A percentile compares a stretch with the other conserved stretches of the same genome.
phyloP scores from a whole-genome alignment of 192 early-diverging fungal genomes.

The Rhizophagus sp. region DNA sequence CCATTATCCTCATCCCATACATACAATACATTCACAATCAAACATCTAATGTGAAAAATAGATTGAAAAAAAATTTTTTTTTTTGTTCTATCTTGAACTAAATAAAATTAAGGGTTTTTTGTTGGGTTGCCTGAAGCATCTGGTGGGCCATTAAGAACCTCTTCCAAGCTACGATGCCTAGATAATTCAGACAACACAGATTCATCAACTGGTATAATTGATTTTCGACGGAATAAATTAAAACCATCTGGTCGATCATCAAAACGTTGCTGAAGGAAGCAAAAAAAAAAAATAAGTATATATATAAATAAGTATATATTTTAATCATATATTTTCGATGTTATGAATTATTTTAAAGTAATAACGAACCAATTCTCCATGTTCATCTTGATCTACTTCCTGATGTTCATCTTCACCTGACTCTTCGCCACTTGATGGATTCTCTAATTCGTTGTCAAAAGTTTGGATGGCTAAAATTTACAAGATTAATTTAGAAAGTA shows the following conservation, averaged over 20 bases:
- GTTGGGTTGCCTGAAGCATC: conserved; percentile 12
- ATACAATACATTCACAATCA: not conserved
- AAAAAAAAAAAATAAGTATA: not conserved
- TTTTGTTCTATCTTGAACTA: not conserved
- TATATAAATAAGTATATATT: not conserved
- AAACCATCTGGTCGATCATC: conserved; percentile 41
- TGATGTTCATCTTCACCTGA: not conserved
- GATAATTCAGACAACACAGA: conserved; percentile 57
- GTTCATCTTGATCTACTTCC: conserved; percentile 18
- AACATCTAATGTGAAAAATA: not conserved
- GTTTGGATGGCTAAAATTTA: not conserved
- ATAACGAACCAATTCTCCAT: conserved; percentile 29
- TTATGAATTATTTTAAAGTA: not conserved
- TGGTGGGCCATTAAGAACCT: conserved; percentile 41
- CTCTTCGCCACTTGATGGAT: conserved; percentile 15
- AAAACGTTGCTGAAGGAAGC: conserved; percentile 44
- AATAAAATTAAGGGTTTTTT: conserved; percentile 16
- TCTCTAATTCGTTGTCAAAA: not conserved
- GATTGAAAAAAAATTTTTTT: not conserved
- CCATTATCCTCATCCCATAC: not conserved
- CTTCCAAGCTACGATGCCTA: conserved; percentile 59
- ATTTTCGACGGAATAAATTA: conserved; percentile 61
- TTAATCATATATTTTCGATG: not conserved
- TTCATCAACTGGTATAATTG: conserved; percentile 68
- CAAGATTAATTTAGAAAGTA: not conserved